Evolutionary conservation across 106 monocot genomes (phyloP).

Genomic region (Dendrobium huoshanense): DNA sequence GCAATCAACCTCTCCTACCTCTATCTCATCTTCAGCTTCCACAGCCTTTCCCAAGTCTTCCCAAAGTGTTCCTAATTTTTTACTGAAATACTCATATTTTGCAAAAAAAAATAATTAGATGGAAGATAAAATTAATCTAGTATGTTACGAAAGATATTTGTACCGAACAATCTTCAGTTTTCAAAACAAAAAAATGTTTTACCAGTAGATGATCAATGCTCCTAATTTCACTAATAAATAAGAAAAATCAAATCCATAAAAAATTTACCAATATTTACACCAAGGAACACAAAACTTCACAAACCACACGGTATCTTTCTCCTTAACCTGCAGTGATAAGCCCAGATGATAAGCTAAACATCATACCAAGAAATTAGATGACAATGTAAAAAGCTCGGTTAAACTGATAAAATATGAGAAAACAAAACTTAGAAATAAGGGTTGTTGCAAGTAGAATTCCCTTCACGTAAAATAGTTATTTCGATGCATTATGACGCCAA

Average conservation of each 20-base stretch:
- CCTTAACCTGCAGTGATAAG: slow-evolving; percentile 60
- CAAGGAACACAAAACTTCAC: slow-evolving; percentile 96
- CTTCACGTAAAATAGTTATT: background rate
- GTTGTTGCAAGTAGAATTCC: background rate
- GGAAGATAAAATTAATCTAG: background rate
- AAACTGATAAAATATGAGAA: background rate
- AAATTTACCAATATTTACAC: slow-evolving; percentile 90
- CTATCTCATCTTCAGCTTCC: slow-evolving; percentile 90
- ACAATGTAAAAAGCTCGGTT: background rate
- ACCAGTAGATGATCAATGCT: background rate
- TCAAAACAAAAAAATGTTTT: background rate
- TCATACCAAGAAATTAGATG: background rate
- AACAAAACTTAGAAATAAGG: background rate
- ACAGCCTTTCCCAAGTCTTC: slow-evolving; percentile 73
- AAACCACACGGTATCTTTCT: slow-evolving; percentile 95
- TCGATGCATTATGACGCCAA: background rate
- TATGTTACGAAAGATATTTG: background rate
- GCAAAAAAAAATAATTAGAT: background rate
- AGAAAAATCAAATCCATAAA: background rate
- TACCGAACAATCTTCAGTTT: background rate
- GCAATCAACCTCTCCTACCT: slow-evolving; percentile 91
- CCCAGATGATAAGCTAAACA: background rate
- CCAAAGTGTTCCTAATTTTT: slow-evolving; percentile 91
- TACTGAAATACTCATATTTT: slow-evolving; percentile 26
- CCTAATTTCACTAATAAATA: background rate